Conservation (phyloP, 371 early-diverging fungal genomes). For the Mortierella sp. region DNA sequence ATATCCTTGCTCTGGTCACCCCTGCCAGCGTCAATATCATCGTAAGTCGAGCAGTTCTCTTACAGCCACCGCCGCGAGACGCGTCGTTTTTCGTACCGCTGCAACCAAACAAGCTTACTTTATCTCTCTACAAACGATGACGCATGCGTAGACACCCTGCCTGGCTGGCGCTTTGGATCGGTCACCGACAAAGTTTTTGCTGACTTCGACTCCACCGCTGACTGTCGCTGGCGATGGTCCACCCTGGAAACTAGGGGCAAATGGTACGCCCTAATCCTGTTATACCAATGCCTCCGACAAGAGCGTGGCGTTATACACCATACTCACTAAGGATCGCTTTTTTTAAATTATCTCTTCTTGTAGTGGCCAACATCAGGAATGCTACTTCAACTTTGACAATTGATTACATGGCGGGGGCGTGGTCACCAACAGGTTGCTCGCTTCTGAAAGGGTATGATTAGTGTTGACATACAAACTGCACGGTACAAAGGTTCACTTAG, state of each 20-base stretch:
- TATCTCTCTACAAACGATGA: neutral
- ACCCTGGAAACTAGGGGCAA: constrained; percentile 32
- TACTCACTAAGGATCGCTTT: neutral
- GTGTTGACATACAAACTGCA: neutral
- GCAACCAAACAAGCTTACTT: neutral
- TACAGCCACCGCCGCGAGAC: neutral
- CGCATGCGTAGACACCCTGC: constrained; percentile 31
- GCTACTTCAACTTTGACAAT: constrained; percentile 13
- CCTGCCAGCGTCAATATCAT: constrained; percentile 34
- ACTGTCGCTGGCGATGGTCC: constrained; percentile 18
- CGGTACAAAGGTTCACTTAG: too few relatives aligned
- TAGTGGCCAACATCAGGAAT: constrained; percentile 33
- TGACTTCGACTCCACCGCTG: constrained; percentile 30
- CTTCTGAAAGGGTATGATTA: constrained; percentile 31
- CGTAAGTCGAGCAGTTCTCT: constrained; percentile 7
- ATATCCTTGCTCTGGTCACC: constrained; percentile 41
- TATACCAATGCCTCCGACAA: neutral
- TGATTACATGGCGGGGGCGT: constrained; percentile 31
- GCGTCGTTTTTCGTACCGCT: neutral
- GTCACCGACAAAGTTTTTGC: constrained; percentile 15
- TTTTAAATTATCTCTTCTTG: neutral
- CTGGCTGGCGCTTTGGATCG: constrained; percentile 22
- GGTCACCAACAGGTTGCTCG: constrained; percentile 56
- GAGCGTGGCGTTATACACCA: neutral
- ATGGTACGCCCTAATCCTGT: constrained; percentile 15